phyloP scores from a whole-genome alignment of 192 early-diverging fungal species.

The Mortierella claussenii region DNA sequence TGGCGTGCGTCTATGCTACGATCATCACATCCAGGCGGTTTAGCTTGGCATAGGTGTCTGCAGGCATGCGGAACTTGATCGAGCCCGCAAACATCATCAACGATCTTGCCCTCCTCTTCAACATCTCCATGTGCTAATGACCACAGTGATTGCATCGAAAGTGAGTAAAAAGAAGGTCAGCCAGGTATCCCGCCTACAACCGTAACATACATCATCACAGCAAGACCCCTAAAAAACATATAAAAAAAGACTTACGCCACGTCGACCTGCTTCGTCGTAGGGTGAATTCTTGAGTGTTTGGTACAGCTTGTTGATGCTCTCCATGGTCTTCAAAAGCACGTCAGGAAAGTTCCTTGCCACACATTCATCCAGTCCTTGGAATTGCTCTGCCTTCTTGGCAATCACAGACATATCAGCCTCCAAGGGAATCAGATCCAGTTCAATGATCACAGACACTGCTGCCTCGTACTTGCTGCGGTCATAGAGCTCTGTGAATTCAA shows the following conservation, averaged over 20 bases:
- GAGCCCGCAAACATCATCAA: conserved; percentile 86
- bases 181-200: too few species aligned
- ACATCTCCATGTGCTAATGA: conserved; percentile 56
- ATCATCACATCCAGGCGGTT: conserved; percentile 67
- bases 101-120: conserved; percentile 71
- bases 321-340: conserved; percentile 79
- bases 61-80: conserved; percentile 87
- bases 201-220: too few species aligned
- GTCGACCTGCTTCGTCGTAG: conserved; percentile 46
- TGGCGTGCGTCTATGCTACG: conserved; percentile 36
- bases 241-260: conserved; percentile 32
- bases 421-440: conserved; percentile 72
- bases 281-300: conserved; percentile 66
- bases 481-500: conserved; percentile 68
- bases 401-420: conserved; percentile 66
- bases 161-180: too few species aligned
- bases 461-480: conserved; percentile 64
- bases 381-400: conserved; percentile 72
- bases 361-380: conserved; percentile 69
- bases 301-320: conserved; percentile 69
- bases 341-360: conserved; percentile 82
- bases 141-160: background rate
- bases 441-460: conserved; percentile 68
- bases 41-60: conserved; percentile 79
- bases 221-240: conserved; percentile 34